Evolutionary conservation across 2,329 filamentous ascomycete species (phyloP).

Genomic region (Penicillium sp.): DNA sequence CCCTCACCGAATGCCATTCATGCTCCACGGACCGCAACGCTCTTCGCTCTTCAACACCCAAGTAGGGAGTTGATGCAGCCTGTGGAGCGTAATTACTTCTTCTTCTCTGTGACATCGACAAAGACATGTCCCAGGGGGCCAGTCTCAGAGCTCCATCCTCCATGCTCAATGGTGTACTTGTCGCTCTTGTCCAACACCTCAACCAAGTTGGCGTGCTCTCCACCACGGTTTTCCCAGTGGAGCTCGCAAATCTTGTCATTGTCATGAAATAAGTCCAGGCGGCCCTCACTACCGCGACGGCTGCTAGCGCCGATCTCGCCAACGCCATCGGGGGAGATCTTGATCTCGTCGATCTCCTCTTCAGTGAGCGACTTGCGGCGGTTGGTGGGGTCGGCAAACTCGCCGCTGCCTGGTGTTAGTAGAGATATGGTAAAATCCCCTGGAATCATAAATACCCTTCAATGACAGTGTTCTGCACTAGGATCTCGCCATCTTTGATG

Average conservation of each 20-base stretch:
- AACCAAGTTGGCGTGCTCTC: constrained; percentile 23
- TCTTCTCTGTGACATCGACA: constrained; percentile 25
- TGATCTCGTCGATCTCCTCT: constrained; percentile 30
- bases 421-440: background rate
- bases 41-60: background rate
- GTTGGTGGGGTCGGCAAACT: constrained; percentile 27
- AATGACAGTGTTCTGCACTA: constrained; percentile 29
- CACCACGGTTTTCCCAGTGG: constrained; percentile 33
- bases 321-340: constrained; percentile 27
- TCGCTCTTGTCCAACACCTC: constrained; percentile 26
- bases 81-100: constrained; percentile 21
- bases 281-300: constrained; percentile 33
- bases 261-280: constrained; percentile 32
- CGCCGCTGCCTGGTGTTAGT: constrained; percentile 21
- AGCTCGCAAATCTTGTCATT: constrained; percentile 33
- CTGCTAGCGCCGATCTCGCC: constrained; percentile 32
- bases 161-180: constrained; percentile 28
- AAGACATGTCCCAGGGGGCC: constrained; percentile 34
- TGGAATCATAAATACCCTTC: constrained; percentile 21
- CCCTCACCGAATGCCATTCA: background rate
- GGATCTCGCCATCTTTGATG: constrained; percentile 24
- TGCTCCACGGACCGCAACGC: constrained; percentile 1
- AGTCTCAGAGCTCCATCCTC: constrained; percentile 30
- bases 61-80: background rate
- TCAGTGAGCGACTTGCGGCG: constrained; percentile 26